These are phyloP conservation scores for Stachybotrys chartarum DNA, from an alignment of 2,329 filamentous ascomycete genomes.

Conservation along the genomic window DNA sequence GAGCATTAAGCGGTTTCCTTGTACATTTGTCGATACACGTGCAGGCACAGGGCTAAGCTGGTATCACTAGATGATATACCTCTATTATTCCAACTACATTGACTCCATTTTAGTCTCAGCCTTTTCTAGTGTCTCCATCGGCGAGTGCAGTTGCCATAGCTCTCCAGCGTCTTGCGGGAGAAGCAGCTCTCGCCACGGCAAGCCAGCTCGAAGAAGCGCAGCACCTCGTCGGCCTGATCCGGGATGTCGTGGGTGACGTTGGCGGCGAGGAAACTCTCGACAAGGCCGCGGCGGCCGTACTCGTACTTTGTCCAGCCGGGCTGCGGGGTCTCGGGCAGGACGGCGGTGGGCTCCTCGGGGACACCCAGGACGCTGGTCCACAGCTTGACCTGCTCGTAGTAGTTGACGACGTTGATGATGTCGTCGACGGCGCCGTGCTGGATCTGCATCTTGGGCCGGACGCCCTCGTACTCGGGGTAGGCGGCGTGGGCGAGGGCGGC, in stretches of 20 bases:
- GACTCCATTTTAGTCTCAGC: too few species aligned
- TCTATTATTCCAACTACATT: background rate
- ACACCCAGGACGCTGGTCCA: conserved; percentile 33
- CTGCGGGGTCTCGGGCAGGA: background rate
- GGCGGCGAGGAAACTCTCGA: background rate
- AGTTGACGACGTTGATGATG: conserved; percentile 43
- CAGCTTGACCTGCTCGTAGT: conserved; percentile 45
- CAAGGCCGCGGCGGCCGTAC: background rate
- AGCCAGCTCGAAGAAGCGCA: background rate
- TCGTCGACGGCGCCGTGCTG: conserved; percentile 48
- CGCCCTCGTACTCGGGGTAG: conserved; percentile 42
- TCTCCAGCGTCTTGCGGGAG: conserved; percentile 1
- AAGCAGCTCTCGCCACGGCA: background rate
- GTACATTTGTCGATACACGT: background rate
- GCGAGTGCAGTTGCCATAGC: background rate
- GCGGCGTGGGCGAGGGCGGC: conserved; percentile 27
- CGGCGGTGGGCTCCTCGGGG: background rate
- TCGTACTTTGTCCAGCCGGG: background rate
- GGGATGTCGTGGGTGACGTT: conserved; percentile 2
- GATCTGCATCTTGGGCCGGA: conserved; percentile 48
- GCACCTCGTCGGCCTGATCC: background rate
- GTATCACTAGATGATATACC: background rate
- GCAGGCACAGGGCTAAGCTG: background rate
- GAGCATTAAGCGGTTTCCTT: background rate
- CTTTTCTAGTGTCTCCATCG: background rate